Base-by-base conservation (phyloP, 1,284 basidiomycete species). In the Mycocalia duriaeana region DNA sequence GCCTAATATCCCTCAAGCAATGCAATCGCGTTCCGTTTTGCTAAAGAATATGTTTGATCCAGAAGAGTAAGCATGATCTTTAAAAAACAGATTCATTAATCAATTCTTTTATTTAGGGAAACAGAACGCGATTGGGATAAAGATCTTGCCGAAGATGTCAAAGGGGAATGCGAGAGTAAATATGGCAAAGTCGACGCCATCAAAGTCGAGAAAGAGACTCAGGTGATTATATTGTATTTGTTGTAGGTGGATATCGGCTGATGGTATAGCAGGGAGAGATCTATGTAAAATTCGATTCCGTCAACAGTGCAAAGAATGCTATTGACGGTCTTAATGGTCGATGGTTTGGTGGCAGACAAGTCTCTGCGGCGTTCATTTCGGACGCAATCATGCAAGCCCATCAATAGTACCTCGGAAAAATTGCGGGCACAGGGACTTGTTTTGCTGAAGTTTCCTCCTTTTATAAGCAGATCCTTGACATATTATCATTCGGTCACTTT, bases 1-100 rank as follows among this genome's bases (percentile, higher is more conserved):
- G 55, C 80, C 81, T 18, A 85, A 79, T 52, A 86, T 91, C 53
- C 79, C 87, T 39, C 81, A 86, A 60, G 71, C 81, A 1, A 87
- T 89, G 81, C 82, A 89, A 51, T 93, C 92, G 7, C 80, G 81
- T 43, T 94, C 85, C 44, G 81, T 96, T 26, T 69, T 97, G 28
- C 69, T 99, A 55, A 91, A 86, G 68, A 93, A 99, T 60, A 97
- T 98, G 91, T 99, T 99, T 65, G 77, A 94, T 63, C 92, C 95
- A 8, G 93, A 92, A 69, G 91, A 97, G 89, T 93, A 62, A 40
- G 85, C 69, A 18, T 60, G 25, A 19, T 35, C 26, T 25, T 41
- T 34, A 22, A 11, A 40, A 23, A 44, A n/a, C 43, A 16, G 5
- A 20, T 16, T 28, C 34, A 44, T 46, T 25, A 28, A 41, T 41